These are phyloP conservation scores for Kondoa subrosea DNA, from an alignment of 768 basidiomycete genomes.

Conservation along the genomic window DNA sequence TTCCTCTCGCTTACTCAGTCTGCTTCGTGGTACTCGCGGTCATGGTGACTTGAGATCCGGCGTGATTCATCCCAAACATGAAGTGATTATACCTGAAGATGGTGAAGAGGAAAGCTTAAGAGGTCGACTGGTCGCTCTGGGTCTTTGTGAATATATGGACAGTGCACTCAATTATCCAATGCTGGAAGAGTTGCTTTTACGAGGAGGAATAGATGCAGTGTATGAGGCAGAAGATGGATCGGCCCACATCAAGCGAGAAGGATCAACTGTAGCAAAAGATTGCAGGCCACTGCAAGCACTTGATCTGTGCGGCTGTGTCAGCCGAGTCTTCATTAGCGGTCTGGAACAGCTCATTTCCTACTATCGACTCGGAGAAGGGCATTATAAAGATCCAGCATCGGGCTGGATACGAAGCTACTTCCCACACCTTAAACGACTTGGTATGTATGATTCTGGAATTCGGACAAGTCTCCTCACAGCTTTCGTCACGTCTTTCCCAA, in stretches of 20 bases:
- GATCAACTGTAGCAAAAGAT: neutral
- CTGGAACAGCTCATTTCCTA: slow-evolving; percentile 63
- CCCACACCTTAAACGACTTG: slow-evolving; percentile 47
- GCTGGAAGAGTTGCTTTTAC: slow-evolving; percentile 73
- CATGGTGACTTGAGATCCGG: slow-evolving; percentile 14
- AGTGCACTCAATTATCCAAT: slow-evolving; percentile 62
- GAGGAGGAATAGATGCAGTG: slow-evolving; percentile 38
- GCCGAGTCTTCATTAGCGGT: slow-evolving; percentile 69
- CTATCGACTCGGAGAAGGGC: slow-evolving; percentile 32
- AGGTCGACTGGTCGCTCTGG: slow-evolving; percentile 68
- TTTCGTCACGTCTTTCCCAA: slow-evolving; percentile 65
- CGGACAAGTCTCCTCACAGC: slow-evolving; percentile 49
- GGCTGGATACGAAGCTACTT: slow-evolving; percentile 20
- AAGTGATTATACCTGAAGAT: slow-evolving; percentile 9
- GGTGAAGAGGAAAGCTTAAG: slow-evolving; percentile 46
- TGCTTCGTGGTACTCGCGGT: slow-evolving; percentile 26
- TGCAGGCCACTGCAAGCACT: slow-evolving; percentile 56
- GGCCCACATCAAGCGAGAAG: neutral
- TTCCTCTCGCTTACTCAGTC: slow-evolving; percentile 48
- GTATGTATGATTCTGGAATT: slow-evolving; percentile 64
- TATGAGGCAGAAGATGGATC: neutral
- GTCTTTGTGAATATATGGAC: slow-evolving; percentile 99
- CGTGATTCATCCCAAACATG: slow-evolving; percentile 13
- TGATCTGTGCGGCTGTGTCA: slow-evolving; percentile 89
- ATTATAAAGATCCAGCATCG: slow-evolving; percentile 7